Evolutionary conservation across 78 protist species (phyloP), one percentile per base, ranked within the genome.

Genomic region (Speleostelium caveatum): DNA sequence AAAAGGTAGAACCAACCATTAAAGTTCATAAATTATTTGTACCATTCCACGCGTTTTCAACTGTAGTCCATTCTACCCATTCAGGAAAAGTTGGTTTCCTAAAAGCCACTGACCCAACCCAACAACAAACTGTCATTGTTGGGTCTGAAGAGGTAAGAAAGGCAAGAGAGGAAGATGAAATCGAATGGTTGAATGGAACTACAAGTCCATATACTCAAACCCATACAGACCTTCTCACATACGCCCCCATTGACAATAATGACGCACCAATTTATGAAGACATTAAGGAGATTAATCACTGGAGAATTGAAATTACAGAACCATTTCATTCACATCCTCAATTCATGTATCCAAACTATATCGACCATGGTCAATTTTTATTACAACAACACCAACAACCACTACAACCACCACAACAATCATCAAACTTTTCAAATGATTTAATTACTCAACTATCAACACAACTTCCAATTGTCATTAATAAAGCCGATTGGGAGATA

Each of bases 251-350:
- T 12, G 45, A 51, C 10, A 45, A 30, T 0, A 35, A 38, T 66
- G 75, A 69, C 2, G 39, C 72, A 22, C 87, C 87, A 32, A 21
- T 30, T 1, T 78, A 78, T 53, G 87, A 65, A 24, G 53, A 78
- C 38, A 78, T 51, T 2, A 78, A 78, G 26, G 87, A 78, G 24
- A 78, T 78, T 36, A 35, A 41, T 10, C 26, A 78, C 17, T 78
- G 87, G 87, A 41, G 72, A 26, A 33, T 78, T 2, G 87, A 78
- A 14, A 2, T 68, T 21, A 41, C 59, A 36, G 87, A 78, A 36
- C 87, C 73, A 78, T 66, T 53, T 59, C 75, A 62, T 53, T 21
- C 56, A 16, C 87, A 78, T 66, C 87, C 87, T 45, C 87, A 78
- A 66, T 36, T 78, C 22, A 7, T 30, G 21, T 14, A 65, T 19